A percentile compares a stretch with the other conserved stretches of the same genome.
phyloP scores from a whole-genome alignment of 2,329 filamentous ascomycete species.

The Alternaria gaisen region DNA sequence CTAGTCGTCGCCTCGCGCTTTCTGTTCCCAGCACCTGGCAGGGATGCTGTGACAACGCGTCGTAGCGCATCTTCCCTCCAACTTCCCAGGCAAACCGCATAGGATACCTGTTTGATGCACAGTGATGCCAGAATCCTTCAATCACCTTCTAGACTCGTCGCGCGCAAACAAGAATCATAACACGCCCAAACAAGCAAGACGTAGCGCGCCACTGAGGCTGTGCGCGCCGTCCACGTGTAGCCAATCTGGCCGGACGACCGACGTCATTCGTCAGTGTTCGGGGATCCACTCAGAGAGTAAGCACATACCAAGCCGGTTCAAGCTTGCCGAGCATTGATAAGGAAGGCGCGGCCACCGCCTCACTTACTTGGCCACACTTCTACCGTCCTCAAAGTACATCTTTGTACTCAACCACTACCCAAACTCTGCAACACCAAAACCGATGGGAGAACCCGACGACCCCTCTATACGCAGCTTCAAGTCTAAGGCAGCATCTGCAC shows the following conservation, averaged over 20 bases:
- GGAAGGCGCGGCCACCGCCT: slow-evolving; percentile 26
- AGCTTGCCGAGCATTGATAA: slow-evolving; percentile 30
- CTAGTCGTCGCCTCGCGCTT: slow-evolving; percentile 7
- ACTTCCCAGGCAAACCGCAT: background rate
- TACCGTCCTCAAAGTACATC: slow-evolving; percentile 17
- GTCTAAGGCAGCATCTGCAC: slow-evolving; percentile 58
- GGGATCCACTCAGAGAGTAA: background rate
- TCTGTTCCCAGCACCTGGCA: slow-evolving; percentile 3
- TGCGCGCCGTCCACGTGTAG: slow-evolving; percentile 5
- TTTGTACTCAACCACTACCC: slow-evolving; percentile 20
- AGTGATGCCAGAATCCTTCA: background rate
- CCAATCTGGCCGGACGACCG: slow-evolving; percentile 1
- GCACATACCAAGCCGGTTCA: slow-evolving; percentile 12
- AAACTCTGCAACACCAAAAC: slow-evolving; percentile 37
- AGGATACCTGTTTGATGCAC: background rate
- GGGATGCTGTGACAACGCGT: slow-evolving; percentile 1
- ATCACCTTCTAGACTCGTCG: background rate
- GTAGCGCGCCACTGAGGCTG: slow-evolving; percentile 17
- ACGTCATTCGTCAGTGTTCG: slow-evolving; percentile 15
- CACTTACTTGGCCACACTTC: slow-evolving; percentile 23
- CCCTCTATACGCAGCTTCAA: slow-evolving; percentile 61
- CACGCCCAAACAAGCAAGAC: background rate
- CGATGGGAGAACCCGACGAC: slow-evolving; percentile 66
- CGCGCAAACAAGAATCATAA: background rate
- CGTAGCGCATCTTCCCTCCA: background rate